Evolutionary conservation across 1,284 basidiomycete genomes (phyloP).

Genomic region (Sporisorium sorghi): DNA sequence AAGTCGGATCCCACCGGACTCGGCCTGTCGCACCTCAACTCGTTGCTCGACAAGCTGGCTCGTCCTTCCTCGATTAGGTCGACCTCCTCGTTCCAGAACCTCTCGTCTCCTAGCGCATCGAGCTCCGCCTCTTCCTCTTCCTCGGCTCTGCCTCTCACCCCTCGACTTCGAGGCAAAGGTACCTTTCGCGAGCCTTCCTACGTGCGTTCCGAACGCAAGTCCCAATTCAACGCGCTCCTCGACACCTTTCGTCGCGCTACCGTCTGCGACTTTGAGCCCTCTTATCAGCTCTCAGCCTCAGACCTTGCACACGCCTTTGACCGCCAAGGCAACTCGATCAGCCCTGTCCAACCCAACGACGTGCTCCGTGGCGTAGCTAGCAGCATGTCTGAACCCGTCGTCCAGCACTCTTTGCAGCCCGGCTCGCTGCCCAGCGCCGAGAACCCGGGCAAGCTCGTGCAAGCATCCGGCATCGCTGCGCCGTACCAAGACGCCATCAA

Average conservation of each 20-base stretch:
- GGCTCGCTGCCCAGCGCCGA: slow-evolving; percentile 51
- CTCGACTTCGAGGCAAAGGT: slow-evolving; percentile 46
- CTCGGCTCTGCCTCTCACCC: slow-evolving; percentile 33
- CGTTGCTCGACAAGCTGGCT: slow-evolving; percentile 45
- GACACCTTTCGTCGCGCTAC: slow-evolving; percentile 56
- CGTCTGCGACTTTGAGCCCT: slow-evolving; percentile 49
- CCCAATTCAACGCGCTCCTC: slow-evolving; percentile 49
- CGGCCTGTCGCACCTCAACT: slow-evolving; percentile 47
- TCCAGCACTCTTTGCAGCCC: slow-evolving; percentile 29
- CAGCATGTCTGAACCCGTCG: slow-evolving; percentile 53
- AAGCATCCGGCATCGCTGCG: slow-evolving; percentile 62
- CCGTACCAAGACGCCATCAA: slow-evolving; percentile 63
- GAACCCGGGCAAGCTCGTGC: slow-evolving; percentile 63
- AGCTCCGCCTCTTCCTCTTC: slow-evolving; percentile 22
- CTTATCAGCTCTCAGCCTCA: slow-evolving; percentile 46
- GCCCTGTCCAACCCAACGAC: slow-evolving; percentile 46
- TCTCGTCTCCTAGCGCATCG: slow-evolving; percentile 14
- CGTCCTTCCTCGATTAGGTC: slow-evolving; percentile 29
- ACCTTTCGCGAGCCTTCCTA: slow-evolving; percentile 34
- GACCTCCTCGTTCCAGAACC: slow-evolving; percentile 14
- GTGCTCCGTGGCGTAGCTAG: slow-evolving; percentile 52
- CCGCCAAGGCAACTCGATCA: slow-evolving; percentile 24
- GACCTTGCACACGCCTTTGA: slow-evolving; percentile 44
- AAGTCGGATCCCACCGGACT: slow-evolving; percentile 25
- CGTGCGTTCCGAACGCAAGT: slow-evolving; percentile 42